phyloP scores from a whole-genome alignment of 768 basidiomycete species.

The Lactarius sanguifluus region DNA sequence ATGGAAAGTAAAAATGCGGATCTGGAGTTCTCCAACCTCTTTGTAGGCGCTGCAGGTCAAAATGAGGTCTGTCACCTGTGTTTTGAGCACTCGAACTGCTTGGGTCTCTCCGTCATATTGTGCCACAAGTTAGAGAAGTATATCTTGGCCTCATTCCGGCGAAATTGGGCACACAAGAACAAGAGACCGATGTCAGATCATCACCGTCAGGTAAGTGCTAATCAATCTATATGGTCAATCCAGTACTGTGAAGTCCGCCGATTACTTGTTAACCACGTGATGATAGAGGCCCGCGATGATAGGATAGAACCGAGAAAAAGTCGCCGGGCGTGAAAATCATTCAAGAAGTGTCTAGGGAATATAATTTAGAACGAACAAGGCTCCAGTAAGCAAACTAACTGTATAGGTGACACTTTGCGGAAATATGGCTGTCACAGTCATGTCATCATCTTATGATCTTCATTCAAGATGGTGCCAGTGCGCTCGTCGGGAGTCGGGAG shows the following conservation, averaged over 20 bases:
- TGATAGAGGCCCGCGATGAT: not conserved
- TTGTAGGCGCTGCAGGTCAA: not conserved
- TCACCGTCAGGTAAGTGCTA: not conserved
- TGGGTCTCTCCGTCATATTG: not conserved
- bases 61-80: not conserved
- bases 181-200: not conserved
- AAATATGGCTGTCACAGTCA: too few relatives aligned
- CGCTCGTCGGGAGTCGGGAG: too few relatives aligned
- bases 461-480: too few relatives aligned
- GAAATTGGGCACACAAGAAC: not conserved
- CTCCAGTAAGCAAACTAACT: too few relatives aligned
- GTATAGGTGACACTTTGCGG: too few relatives aligned
- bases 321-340: not conserved
- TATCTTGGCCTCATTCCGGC: not conserved
- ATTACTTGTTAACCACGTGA: not conserved
- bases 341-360: too few relatives aligned
- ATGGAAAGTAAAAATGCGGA: not conserved
- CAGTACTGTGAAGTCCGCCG: not conserved
- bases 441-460: too few relatives aligned
- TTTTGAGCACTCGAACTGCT: not conserved
- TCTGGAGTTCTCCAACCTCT: not conserved
- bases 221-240: too few relatives aligned
- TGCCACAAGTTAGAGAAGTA: too few relatives aligned
- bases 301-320: not conserved
- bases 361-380: too few relatives aligned